phyloP scores from a whole-genome alignment of 2,329 filamentous ascomycete genomes.

The Talaromyces sp. region DNA sequence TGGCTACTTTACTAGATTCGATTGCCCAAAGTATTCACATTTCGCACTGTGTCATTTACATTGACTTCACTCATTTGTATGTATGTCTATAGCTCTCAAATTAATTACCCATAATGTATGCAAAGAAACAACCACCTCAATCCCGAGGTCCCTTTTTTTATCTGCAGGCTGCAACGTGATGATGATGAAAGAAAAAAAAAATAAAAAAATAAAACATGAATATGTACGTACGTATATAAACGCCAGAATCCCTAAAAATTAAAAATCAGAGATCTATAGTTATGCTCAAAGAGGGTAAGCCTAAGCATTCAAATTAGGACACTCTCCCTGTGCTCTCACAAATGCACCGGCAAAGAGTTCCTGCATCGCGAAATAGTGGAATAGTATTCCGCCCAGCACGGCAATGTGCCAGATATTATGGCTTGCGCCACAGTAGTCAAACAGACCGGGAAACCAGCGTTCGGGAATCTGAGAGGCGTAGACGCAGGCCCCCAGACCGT shows the following conservation, averaged over 20 bases:
- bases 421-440: slow-evolving; percentile 91
- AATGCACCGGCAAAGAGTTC: slow-evolving; percentile 83
- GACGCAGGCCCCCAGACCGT: slow-evolving; percentile 76
- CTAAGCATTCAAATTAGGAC: slow-evolving; percentile 23
- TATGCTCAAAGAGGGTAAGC: neutral
- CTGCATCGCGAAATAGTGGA: slow-evolving; percentile 95
- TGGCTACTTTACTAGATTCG: neutral
- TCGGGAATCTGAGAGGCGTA: slow-evolving; percentile 93
- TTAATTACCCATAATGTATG: neutral
- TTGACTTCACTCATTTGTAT: neutral
- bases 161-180: neutral
- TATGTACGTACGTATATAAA: neutral
- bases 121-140: neutral
- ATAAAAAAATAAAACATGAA: neutral
- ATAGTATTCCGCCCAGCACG: slow-evolving; percentile 91
- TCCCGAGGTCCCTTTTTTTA: neutral
- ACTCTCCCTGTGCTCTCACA: slow-evolving; percentile 57
- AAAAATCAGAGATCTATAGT: neutral
- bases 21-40: too few relatives aligned
- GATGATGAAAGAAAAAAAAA: neutral
- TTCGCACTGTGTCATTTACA: neutral
- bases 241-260: neutral
- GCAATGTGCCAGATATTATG: slow-evolving; percentile 98
- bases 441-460: slow-evolving; percentile 85
- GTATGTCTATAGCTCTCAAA: neutral